A percentile compares a stretch with the other conserved stretches of the same genome.
Conservation (phyloP, 1,284 basidiomycete species). For the Blastosporella zonata region DNA sequence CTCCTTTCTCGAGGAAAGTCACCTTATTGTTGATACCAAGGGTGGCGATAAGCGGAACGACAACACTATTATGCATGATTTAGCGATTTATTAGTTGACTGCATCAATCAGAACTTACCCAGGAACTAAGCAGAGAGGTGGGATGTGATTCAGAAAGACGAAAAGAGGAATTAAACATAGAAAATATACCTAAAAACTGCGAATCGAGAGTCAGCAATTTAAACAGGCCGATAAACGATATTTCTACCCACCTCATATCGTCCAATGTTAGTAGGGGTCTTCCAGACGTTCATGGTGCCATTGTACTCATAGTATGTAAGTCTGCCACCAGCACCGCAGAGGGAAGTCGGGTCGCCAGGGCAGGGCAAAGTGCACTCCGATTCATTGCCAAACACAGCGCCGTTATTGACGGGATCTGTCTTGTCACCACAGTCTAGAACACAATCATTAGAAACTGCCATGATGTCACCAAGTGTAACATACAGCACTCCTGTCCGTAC, state of each 20-base stretch:
- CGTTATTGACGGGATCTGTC: constrained; percentile 44
- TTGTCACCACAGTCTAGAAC: constrained; percentile 64
- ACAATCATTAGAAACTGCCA: constrained; percentile 5
- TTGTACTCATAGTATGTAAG: constrained; percentile 61
- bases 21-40: constrained; percentile 77
- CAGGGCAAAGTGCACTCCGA: constrained; percentile 58
- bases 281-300: constrained; percentile 56
- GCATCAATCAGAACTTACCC: constrained; percentile 33
- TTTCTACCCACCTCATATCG: constrained; percentile 56
- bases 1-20: constrained; percentile 67
- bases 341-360: constrained; percentile 62
- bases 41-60: constrained; percentile 70
- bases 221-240: not conserved
- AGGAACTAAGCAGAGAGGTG: constrained; percentile 32
- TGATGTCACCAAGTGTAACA: constrained; percentile 21
- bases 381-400: constrained; percentile 42
- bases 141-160: not conserved
- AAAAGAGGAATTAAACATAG: not conserved
- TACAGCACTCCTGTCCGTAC: constrained; percentile 62
- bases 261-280: constrained; percentile 60
- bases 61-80: constrained; percentile 40
- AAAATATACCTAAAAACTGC: constrained; percentile 54
- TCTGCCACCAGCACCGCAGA: constrained; percentile 55
- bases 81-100: not conserved
- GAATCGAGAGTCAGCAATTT: constrained; percentile 1